Conservation (phyloP, 2,329 filamentous ascomycete species). For the Aureobasidium musti region DNA sequence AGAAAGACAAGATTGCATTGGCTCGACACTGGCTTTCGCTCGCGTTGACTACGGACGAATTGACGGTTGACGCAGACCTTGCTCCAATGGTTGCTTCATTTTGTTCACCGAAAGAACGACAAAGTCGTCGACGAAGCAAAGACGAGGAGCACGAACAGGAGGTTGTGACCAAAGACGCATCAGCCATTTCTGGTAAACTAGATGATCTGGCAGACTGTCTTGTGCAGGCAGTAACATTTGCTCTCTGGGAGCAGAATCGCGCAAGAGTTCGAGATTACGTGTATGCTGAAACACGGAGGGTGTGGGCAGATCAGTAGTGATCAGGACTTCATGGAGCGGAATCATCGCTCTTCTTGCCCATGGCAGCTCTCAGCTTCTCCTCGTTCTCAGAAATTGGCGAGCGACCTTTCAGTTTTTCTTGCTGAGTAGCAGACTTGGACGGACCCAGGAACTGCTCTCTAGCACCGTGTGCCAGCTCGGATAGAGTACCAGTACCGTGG, state of each 20-base stretch:
- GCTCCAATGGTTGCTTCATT: slow-evolving; percentile 41
- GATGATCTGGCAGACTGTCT: slow-evolving; percentile 82
- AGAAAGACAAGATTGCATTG: slow-evolving; percentile 65
- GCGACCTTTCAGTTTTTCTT: slow-evolving; percentile 44
- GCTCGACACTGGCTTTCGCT: slow-evolving; percentile 57
- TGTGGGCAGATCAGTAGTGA: not conserved
- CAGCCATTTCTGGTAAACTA: slow-evolving; percentile 56
- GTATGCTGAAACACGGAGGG: no score
- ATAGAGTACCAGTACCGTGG: slow-evolving; percentile 41
- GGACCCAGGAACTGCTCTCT: slow-evolving; percentile 33
- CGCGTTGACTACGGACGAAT: slow-evolving; percentile 21
- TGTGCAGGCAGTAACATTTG: slow-evolving; percentile 74
- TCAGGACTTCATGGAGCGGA: not conserved
- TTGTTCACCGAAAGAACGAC: slow-evolving; percentile 32
- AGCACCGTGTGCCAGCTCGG: slow-evolving; percentile 40
- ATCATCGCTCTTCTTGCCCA: slow-evolving; percentile 23
- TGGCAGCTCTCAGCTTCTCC: slow-evolving; percentile 43
- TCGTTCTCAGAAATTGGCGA: slow-evolving; percentile 42
- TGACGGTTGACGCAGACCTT: not conserved
- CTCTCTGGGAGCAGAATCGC: slow-evolving; percentile 69
- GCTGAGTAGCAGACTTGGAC: slow-evolving; percentile 39
- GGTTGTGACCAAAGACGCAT: not conserved
- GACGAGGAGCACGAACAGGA: not conserved
- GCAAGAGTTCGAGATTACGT: slow-evolving; percentile 29
- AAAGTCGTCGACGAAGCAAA: slow-evolving; percentile 33